Conservation (phyloP, 192 early-diverging fungal genomes). For the Blastocladiella britannica region DNA sequence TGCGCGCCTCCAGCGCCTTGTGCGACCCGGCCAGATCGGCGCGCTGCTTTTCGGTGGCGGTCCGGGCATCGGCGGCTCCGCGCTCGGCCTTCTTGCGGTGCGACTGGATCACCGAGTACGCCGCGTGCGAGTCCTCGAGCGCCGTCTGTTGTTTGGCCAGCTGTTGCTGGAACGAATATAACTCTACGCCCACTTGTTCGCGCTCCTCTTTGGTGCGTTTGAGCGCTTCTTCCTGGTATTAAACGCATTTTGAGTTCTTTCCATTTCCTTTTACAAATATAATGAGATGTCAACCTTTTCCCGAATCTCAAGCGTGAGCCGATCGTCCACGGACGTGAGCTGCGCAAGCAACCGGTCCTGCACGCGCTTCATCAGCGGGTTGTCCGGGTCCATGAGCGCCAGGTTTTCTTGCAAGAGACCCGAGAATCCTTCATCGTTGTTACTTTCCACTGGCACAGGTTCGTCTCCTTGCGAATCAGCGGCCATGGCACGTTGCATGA, state of each 20-base stretch:
- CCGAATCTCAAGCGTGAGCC: slow-evolving; percentile 23
- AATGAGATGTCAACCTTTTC: slow-evolving; percentile 20
- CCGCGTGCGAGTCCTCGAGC: slow-evolving; percentile 26
- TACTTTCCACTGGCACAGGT: background rate
- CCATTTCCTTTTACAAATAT: background rate
- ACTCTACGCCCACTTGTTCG: slow-evolving; percentile 33
- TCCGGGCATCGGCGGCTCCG: slow-evolving; percentile 10
- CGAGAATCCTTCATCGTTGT: background rate
- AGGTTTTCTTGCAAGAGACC: background rate
- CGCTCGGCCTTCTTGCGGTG: slow-evolving; percentile 30
- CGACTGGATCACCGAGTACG: slow-evolving; percentile 18
- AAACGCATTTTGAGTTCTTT: background rate
- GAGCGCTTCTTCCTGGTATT: slow-evolving; percentile 21
- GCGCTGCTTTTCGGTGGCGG: slow-evolving; percentile 24
- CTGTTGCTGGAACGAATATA: slow-evolving; percentile 35
- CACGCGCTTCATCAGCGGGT: slow-evolving; percentile 30
- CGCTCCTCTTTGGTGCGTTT: slow-evolving; percentile 16
- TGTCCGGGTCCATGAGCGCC: background rate
- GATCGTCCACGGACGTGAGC: slow-evolving; percentile 16
- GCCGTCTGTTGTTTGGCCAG: slow-evolving; percentile 27
- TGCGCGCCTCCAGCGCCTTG: slow-evolving; percentile 26
- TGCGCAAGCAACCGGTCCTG: slow-evolving; percentile 32
- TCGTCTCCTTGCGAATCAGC: background rate
- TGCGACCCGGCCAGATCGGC: slow-evolving; percentile 10
- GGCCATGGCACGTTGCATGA: too few relatives aligned